Percentiles rank a stretch among this genome's conserved stretches.
Evolutionary conservation across 2,329 filamentous ascomycete species (phyloP).

Genomic region (Penicillium sp.): DNA sequence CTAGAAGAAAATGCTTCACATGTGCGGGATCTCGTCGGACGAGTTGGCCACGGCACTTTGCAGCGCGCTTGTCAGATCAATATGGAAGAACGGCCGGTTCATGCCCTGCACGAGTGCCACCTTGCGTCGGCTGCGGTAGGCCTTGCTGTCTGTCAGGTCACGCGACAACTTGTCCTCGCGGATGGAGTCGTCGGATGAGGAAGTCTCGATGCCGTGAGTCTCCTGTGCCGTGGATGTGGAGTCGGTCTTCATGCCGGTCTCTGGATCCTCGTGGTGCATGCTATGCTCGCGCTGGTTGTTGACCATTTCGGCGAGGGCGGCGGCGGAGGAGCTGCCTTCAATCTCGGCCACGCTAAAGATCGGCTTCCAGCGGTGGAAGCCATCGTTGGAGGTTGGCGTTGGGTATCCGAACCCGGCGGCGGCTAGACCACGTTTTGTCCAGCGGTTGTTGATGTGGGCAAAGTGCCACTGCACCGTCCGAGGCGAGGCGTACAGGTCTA

Average conservation of each 20-base stretch:
- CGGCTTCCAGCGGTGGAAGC: slow-evolving; percentile 75
- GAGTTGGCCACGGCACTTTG: slow-evolving; percentile 82
- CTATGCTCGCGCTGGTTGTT: slow-evolving; percentile 52
- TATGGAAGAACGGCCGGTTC: slow-evolving; percentile 87
- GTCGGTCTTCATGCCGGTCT: slow-evolving; percentile 32
- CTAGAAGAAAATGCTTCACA: neutral
- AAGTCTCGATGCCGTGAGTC: slow-evolving; percentile 27
- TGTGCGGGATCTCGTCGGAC: slow-evolving; percentile 39
- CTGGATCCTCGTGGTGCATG: slow-evolving; percentile 25
- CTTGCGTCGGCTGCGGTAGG: slow-evolving; percentile 36
- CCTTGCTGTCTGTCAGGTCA: slow-evolving; percentile 48
- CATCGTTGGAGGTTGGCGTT: slow-evolving; percentile 50
- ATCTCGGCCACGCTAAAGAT: slow-evolving; percentile 92
- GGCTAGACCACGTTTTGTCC: slow-evolving; percentile 86
- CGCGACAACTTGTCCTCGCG: slow-evolving; percentile 42
- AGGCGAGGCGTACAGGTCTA: slow-evolving; percentile 77
- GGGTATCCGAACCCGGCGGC: slow-evolving; percentile 87
- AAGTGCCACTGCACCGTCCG: slow-evolving; percentile 91
- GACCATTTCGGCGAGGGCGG: slow-evolving; percentile 61
- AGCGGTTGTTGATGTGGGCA: slow-evolving; percentile 86
- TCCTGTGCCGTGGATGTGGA: slow-evolving; percentile 31
- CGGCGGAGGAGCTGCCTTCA: slow-evolving; percentile 65
- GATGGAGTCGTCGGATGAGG: slow-evolving; percentile 27
- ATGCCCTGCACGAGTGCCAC: slow-evolving; percentile 74
- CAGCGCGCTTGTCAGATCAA: slow-evolving; percentile 82